Evolutionary conservation across 331 rosid genomes (phyloP).

Genomic region (Rosa hybrid): DNA sequence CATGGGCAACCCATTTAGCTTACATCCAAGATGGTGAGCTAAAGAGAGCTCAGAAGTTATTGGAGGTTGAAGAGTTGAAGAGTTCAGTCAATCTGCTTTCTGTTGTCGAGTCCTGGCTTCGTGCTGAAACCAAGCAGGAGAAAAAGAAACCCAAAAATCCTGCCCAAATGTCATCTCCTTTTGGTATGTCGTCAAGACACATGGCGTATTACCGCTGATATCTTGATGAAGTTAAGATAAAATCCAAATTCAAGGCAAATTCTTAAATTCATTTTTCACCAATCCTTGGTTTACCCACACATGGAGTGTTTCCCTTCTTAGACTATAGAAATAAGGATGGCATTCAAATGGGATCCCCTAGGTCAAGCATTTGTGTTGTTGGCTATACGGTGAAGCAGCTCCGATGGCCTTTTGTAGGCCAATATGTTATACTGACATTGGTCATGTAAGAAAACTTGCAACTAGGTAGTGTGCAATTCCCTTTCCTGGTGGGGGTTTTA

Average conservation of each 20-base stretch:
- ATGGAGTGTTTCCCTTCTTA: constrained; percentile 11
- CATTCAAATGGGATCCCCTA: not conserved
- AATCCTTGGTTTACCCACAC: not conserved
- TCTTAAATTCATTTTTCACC: not conserved
- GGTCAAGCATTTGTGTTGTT: not conserved
- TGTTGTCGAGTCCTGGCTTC: constrained; percentile 89
- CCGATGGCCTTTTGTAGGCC: not conserved
- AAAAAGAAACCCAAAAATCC: constrained; percentile 54
- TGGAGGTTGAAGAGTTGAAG: constrained; percentile 71
- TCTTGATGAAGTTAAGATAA: not conserved
- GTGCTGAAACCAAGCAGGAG: constrained; percentile 67
- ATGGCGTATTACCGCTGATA: constrained; percentile 92
- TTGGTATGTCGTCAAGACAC: constrained; percentile 76
- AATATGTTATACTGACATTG: not conserved
- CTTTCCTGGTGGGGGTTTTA: not conserved
- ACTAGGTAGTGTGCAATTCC: not conserved
- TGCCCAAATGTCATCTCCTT: constrained; percentile 39
- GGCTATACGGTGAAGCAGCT: not conserved
- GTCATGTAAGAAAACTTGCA: not conserved
- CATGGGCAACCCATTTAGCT: constrained; percentile 93
- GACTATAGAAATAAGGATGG: constrained; percentile 18
- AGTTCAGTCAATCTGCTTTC: constrained; percentile 73
- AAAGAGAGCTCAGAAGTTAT: constrained; percentile 68
- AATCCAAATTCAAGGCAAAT: not conserved
- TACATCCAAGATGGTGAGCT: constrained; percentile 87